Evolutionary conservation across 768 basidiomycete species (phyloP), one percentile per base, ranked within the genome.

Genomic region (Hypholoma fasciculare): DNA sequence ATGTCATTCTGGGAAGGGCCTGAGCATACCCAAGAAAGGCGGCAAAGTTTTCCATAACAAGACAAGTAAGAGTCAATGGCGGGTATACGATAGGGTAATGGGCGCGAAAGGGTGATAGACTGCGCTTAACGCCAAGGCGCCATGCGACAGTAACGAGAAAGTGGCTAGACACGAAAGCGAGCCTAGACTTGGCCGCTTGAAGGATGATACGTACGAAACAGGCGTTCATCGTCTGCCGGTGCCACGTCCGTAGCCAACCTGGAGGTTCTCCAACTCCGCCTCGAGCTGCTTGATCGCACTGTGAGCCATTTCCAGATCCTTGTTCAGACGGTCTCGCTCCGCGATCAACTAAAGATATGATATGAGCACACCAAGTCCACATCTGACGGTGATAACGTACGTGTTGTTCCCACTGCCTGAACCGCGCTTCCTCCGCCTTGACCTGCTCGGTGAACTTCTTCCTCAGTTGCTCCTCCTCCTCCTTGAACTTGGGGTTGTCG

Each of bases 371-470:
- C 8, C 7, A 48, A 40, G 4, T 19, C 30, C 58, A 50, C 60
- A 52, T 37, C 42, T 49, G 14, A 50, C 47, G 34, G 42, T 54
- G 16, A 57, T 38, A 30, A 82, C 90, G 67, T 72, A 96, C 94
- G 75, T 97, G 94, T 77, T 96, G 94, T 73, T 98, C 97, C 97
- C 97, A 99, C 66, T 98, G 95, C 72, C 97, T 87, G 84, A 99
- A 99, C 60, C 97, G 83, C 12, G 92, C 84, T 71, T 99, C 97
- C 79, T 99, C 97, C 57, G 93, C 82, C 81, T 99, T 99, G 83
- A 99, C 97, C 79, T 99, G 97, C 76, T 99, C 97, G 30, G 97
- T 99, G 77, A 99, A 99, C 61, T 95, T 87, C 82, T 96, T 98
- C 69, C 96, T 83, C 61, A 98, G 85, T 58, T 88, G 82, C 75